Percentiles rank a stretch among this genome's conserved stretches.
Conservation (phyloP, 179 eudicot species). For the Drosera spatulata region DNA sequence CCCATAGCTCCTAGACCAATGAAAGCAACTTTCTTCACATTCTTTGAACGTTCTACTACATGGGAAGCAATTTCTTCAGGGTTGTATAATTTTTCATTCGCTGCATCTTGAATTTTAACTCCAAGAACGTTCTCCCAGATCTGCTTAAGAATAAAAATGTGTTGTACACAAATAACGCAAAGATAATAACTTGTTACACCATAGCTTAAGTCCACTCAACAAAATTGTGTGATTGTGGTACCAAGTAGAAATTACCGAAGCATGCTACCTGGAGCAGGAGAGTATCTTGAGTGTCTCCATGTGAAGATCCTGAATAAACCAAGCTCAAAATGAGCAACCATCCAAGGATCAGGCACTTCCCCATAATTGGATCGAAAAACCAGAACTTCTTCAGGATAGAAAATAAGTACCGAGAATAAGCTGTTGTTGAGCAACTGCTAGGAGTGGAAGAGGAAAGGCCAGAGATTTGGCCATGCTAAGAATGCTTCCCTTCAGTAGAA, state of each 20-base stretch:
- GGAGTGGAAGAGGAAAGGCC: constrained; percentile 89
- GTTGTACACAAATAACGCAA: too few relatives aligned
- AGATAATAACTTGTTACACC: too few relatives aligned
- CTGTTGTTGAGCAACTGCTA: constrained; percentile 92
- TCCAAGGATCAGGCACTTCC: not conserved
- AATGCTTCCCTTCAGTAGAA: constrained; percentile 44
- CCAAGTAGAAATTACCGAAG: not conserved
- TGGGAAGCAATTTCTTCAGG: constrained; percentile 66
- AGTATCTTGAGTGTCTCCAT: constrained; percentile 31
- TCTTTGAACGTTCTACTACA: constrained; percentile 28
- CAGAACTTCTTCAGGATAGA: not conserved
- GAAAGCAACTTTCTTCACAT: constrained; percentile 60
- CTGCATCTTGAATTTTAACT: constrained; percentile 59
- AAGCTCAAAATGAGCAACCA: constrained; percentile 5
- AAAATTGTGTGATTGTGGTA: not conserved
- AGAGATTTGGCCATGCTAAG: constrained; percentile 75
- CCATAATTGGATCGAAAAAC: not conserved
- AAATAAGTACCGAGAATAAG: constrained; percentile 60
- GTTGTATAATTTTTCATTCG: constrained; percentile 55
- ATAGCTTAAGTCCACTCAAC: too few relatives aligned
- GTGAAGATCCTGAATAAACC: constrained; percentile 38
- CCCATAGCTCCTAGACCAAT: constrained; percentile 99
- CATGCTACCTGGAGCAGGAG: constrained; percentile 56
- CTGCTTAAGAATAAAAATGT: constrained; percentile 28
- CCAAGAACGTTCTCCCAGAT: constrained; percentile 73